Conservation (phyloP, 208 protist species). For the Trypanosoma cruzi region DNA sequence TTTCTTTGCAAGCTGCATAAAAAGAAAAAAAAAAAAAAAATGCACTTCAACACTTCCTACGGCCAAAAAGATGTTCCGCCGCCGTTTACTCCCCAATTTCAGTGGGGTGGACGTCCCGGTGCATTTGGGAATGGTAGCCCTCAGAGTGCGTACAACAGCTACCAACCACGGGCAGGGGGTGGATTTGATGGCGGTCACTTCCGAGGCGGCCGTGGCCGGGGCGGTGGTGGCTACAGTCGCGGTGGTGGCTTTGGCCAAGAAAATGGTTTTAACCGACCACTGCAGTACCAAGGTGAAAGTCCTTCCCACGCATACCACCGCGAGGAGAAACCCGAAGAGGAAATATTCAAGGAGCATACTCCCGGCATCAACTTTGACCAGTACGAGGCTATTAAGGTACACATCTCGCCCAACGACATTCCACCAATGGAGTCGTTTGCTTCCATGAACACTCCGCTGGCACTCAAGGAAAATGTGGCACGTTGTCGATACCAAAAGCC, state of each 20-base stretch:
- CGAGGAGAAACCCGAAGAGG: slow-evolving; percentile 88
- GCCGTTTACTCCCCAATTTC: slow-evolving; percentile 22
- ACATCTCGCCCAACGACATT: slow-evolving; percentile 83
- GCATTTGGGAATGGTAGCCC: slow-evolving; percentile 7
- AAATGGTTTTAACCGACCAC: slow-evolving; percentile 2
- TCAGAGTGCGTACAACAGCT: slow-evolving; percentile 34
- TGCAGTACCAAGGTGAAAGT: slow-evolving; percentile 28
- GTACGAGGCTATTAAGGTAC: slow-evolving; percentile 91
- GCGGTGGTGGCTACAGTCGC: slow-evolving; percentile 19
- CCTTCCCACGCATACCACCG: slow-evolving; percentile 60
- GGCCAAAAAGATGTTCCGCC: slow-evolving; percentile 16
- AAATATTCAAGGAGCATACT: slow-evolving; percentile 92
- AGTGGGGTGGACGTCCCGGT: slow-evolving; percentile 10
- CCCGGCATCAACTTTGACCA: slow-evolving; percentile 94
- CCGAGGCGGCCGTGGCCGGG: slow-evolving; percentile 28
- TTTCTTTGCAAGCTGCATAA: slow-evolving; percentile 5
- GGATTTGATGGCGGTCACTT: slow-evolving; percentile 30
- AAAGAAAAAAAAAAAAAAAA: no score
- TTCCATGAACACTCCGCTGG: slow-evolving; percentile 84
- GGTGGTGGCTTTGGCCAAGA: slow-evolving; percentile 19
- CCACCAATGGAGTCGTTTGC: slow-evolving; percentile 76
- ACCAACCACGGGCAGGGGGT: slow-evolving; percentile 28
- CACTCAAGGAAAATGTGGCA: slow-evolving; percentile 94
- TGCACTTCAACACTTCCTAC: slow-evolving; percentile 23
- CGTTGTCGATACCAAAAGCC: slow-evolving; percentile 96